A percentile compares a stretch with the other conserved stretches of the same genome.
Evolutionary conservation across 1,284 basidiomycete species (phyloP).

Genomic region (Moesziomyces sp.): DNA sequence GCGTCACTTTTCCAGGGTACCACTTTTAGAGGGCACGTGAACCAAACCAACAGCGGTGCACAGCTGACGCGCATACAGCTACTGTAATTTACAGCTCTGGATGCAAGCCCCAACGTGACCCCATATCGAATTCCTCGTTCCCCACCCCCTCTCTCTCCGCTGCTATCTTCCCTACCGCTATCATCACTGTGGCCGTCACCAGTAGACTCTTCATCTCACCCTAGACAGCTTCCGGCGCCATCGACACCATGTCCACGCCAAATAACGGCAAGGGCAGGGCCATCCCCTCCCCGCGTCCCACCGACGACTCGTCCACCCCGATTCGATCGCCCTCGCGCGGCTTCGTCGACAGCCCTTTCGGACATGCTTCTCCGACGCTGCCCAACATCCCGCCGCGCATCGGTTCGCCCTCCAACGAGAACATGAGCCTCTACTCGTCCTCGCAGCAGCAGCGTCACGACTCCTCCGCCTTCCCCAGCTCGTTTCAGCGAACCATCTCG

Average conservation of each 20-base stretch:
- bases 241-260: constrained; percentile 33
- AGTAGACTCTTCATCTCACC: background rate
- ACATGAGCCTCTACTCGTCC: constrained; percentile 34
- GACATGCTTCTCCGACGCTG: constrained; percentile 37
- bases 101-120: background rate
- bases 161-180: background rate
- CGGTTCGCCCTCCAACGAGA: constrained; percentile 46
- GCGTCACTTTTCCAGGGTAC: background rate
- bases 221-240: background rate
- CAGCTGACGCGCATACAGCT: background rate
- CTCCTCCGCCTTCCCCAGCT: constrained; percentile 21
- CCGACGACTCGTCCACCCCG: constrained; percentile 21
- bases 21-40: background rate
- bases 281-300: constrained; percentile 10
- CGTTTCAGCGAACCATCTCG: constrained; percentile 18
- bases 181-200: background rate
- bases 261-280: constrained; percentile 42
- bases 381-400: constrained; percentile 57
- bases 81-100: background rate
- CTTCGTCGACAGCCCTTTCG: constrained; percentile 15
- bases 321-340: constrained; percentile 41
- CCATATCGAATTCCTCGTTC: background rate
- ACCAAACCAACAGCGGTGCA: background rate
- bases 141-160: background rate
- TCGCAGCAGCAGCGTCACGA: constrained; percentile 36